Evolutionary conservation across 2,329 filamentous ascomycete species (phyloP).

Genomic region (Drechslerella stenobrocha): DNA sequence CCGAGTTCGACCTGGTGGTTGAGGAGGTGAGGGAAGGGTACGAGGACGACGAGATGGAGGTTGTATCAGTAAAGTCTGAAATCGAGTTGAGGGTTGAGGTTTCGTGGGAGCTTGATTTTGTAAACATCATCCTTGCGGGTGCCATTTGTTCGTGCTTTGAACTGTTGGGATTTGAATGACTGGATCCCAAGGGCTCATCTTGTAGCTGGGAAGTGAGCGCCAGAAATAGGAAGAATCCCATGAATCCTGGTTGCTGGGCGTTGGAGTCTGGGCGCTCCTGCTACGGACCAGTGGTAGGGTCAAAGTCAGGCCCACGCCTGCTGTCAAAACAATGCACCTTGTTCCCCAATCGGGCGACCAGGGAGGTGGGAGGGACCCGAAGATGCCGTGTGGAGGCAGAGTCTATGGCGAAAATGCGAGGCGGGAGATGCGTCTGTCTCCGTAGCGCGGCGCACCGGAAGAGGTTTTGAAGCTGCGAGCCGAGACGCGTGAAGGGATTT

Average conservation of each 20-base stretch:
- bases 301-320: slow-evolving; percentile 5
- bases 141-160: not conserved
- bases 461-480: slow-evolving; percentile 5
- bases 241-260: not conserved
- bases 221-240: slow-evolving; percentile 17
- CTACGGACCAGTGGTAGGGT: slow-evolving; percentile 8
- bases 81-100: not conserved
- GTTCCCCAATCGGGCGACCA: not conserved
- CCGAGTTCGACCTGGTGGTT: not conserved
- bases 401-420: slow-evolving; percentile 10
- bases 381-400: not conserved
- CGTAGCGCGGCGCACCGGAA: slow-evolving; percentile 1
- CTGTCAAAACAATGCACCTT: slow-evolving; percentile 9
- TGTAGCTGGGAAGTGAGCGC: slow-evolving; percentile 13
- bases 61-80: not conserved
- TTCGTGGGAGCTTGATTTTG: not conserved
- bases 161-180: not conserved
- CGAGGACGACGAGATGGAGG: not conserved
- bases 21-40: not conserved
- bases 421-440: slow-evolving; percentile 27
- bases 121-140: not conserved
- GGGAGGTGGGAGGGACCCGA: slow-evolving; percentile 2
- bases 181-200: not conserved
- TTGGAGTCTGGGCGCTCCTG: not conserved
- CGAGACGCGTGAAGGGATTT: slow-evolving; percentile 15